Percentiles rank a stretch among this genome's conserved stretches.
Evolutionary conservation across 495 filamentous ascomycete species (phyloP).

Genomic region (Tuber microsphaerosporum): DNA sequence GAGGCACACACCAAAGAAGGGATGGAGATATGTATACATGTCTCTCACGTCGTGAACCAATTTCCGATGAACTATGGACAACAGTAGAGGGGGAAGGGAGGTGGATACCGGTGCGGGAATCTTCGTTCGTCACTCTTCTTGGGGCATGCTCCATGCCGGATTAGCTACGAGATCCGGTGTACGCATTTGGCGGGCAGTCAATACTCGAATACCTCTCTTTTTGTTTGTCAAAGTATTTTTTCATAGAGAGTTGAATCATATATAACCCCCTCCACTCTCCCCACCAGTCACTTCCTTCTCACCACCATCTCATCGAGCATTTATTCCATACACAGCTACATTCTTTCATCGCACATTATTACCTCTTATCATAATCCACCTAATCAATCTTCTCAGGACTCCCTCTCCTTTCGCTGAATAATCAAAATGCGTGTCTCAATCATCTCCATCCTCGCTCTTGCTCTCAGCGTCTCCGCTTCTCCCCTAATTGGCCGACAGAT

Average conservation of each 20-base stretch:
- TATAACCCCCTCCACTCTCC: background rate
- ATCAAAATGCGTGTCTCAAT: slow-evolving; percentile 22
- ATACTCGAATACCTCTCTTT: background rate
- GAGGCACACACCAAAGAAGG: background rate
- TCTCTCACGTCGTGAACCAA: background rate
- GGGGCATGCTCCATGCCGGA: background rate
- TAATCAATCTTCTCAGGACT: background rate
- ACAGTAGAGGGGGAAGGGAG: background rate
- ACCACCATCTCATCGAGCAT: background rate
- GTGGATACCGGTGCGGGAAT: background rate
- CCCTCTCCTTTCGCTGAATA: background rate
- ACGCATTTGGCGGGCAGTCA: background rate
- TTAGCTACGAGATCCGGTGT: background rate
- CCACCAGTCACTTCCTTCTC: background rate
- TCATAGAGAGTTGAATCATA: background rate
- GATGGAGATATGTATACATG: background rate
- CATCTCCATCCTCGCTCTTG: slow-evolving; percentile 10
- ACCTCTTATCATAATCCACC: background rate
- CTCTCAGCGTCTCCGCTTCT: slow-evolving; percentile 14
- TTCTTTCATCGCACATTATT: background rate
- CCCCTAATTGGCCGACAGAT: slow-evolving; percentile 16
- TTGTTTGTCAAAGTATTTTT: background rate
- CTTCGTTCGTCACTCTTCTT: background rate
- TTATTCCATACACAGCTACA: background rate
- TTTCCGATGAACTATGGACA: background rate